Evolutionary conservation across 805 yeast species (phyloP).

Genomic region (Spathaspora sp.): DNA sequence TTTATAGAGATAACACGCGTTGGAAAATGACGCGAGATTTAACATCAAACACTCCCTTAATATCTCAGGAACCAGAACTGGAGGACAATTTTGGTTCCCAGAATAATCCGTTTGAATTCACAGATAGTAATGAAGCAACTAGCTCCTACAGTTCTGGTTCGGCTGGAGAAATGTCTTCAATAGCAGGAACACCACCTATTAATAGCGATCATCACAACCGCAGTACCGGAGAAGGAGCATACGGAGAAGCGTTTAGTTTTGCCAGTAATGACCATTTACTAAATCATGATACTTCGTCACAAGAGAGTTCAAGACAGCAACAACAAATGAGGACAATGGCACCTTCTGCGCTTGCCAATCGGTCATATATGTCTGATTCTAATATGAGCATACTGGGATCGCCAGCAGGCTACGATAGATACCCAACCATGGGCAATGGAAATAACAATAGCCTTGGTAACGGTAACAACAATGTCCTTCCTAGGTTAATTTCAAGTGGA

Average conservation of each 20-base stretch:
- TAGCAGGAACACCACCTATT: neutral
- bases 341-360: neutral
- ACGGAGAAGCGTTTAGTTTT: neutral
- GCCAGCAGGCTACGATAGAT: conserved; percentile 63
- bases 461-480: neutral
- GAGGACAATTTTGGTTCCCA: neutral
- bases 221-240: neutral
- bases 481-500: neutral
- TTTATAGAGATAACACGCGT: neutral
- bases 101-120: conserved; percentile 5
- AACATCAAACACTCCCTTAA: conserved; percentile 1
- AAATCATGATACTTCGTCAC: neutral
- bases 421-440: conserved; percentile 47
- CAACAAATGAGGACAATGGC: neutral
- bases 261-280: neutral
- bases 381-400: conserved; percentile 15
- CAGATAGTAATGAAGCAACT: conserved; percentile 1
- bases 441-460: neutral
- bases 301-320: neutral
- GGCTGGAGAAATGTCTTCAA: neutral
- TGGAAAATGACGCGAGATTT: conserved; percentile 3
- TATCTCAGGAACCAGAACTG: neutral
- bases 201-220: neutral
- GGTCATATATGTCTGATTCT: neutral
- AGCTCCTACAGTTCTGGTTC: conserved; percentile 3